Conservation (phyloP, 2,329 filamentous ascomycete species). For the Colletotrichum orbiculare region DNA sequence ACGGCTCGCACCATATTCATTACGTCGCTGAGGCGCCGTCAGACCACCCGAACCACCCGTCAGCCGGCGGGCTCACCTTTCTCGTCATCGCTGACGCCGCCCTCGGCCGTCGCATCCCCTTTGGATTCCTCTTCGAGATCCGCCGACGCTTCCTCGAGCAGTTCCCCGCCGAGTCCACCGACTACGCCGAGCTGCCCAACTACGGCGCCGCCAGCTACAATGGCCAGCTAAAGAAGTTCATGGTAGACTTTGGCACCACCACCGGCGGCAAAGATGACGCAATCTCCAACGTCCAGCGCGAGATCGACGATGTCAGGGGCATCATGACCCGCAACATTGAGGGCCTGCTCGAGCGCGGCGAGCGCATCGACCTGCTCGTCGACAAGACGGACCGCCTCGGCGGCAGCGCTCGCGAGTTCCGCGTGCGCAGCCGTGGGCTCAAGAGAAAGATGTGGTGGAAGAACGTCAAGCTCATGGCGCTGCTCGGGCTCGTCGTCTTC, state of each 20-base stretch:
- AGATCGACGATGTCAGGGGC: conserved; percentile 91
- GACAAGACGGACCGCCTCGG: conserved; percentile 96
- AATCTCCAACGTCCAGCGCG: conserved; percentile 82
- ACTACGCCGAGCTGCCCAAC: conserved; percentile 82
- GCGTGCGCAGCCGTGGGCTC: conserved; percentile 85
- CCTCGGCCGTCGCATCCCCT: conserved; percentile 88
- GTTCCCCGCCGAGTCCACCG: conserved; percentile 73
- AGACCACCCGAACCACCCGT: conserved; percentile 66
- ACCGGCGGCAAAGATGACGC: conserved; percentile 82
- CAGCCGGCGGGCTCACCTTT: conserved; percentile 87
- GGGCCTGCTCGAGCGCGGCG: conserved; percentile 86
- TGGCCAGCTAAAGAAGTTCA: conserved; percentile 76
- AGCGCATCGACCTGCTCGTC: conserved; percentile 92
- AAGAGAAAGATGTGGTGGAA: conserved; percentile 99
- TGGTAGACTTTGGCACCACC: conserved; percentile 87
- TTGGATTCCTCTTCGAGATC: conserved; percentile 91
- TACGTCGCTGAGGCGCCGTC: conserved; percentile 89
- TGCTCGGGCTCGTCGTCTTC: conserved; percentile 76
- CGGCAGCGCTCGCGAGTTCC: conserved; percentile 88
- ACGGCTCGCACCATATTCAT: conserved; percentile 92
- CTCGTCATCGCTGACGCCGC: conserved; percentile 86
- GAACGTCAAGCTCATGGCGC: conserved; percentile 93
- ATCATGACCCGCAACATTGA: conserved; percentile 98
- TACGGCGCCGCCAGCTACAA: conserved; percentile 95
- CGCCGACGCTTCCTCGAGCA: conserved; percentile 85